Base-by-base conservation (phyloP, 805 yeast genomes). In the Blastobotrys americana region DNA sequence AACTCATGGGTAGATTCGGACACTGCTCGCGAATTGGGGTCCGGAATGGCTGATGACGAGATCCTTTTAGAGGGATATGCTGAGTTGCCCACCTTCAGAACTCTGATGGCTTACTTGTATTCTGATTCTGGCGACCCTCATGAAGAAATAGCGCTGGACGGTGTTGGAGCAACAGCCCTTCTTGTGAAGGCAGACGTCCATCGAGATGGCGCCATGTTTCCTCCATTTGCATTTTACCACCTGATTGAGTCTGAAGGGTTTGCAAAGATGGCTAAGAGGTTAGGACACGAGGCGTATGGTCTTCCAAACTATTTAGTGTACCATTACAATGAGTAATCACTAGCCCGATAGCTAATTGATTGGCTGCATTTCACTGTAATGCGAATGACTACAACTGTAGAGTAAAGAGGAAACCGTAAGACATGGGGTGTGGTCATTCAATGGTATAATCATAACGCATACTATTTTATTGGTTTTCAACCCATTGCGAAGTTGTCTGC, bases 181-280 rank as follows among this genome's bases (percentile, higher is more conserved):
- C 64, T 93, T 67, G 99, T 93, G 23, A 87, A 90, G 61, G 95
- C 97, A 8, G 97, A 89, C 55, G 99, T 93, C 43, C 99, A 93
- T 66, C 76, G 98, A 63, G 98, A 93, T 64, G 99, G 99, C 42
- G 97, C 97, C 44, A 90, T 93, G 97, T 93, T 93, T 77, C 98
- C 99, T 15, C 85, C 94, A 41, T 93, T 93, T 77, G 93, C 98
- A 48, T 93, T 93, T 72, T 89, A 90, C 64, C 95, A 93, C 64
- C 73, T 93, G 64, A 88, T 93, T 52, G 98, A 93, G 70, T 89
- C 97, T 6, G 98, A 93, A 67, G 98, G 98, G 15, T 93, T 93
- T 66, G 97, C 74, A 80, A 84, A 59, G 66, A 93, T 93, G 97
- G 96, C 96, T 37, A 87, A 88, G 65, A 73, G 97, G 55, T 72